Conservation (phyloP, 345 rosid species). For the Citrus medica region DNA sequence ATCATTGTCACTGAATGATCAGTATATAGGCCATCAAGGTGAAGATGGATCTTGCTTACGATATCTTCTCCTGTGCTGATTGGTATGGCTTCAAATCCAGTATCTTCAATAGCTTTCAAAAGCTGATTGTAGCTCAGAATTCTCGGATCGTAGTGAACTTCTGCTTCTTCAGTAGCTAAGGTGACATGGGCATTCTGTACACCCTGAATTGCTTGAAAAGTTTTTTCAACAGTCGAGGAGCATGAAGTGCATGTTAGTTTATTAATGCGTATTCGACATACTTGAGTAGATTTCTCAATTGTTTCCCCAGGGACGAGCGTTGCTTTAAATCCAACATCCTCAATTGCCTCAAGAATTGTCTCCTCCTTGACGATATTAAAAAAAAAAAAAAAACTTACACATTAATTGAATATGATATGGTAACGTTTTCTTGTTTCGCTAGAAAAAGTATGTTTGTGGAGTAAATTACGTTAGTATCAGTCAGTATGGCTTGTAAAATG, state of each 20-base stretch:
- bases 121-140: conserved; percentile 35
- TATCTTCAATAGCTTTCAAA: conserved; percentile 45
- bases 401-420: neutral
- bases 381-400: neutral
- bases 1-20: conserved; percentile 45
- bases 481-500: too few species aligned
- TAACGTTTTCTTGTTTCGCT: too few species aligned
- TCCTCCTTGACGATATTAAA: conserved; percentile 46
- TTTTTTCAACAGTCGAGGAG: conserved; percentile 66
- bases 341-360: conserved; percentile 74
- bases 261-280: conserved; percentile 63
- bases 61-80: conserved; percentile 65
- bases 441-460: too few species aligned
- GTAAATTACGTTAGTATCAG: too few species aligned
- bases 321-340: conserved; percentile 82
- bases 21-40: conserved; percentile 59
- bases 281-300: conserved; percentile 48
- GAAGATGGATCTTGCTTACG: conserved; percentile 64
- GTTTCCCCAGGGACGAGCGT: conserved; percentile 46
- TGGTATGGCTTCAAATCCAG: conserved; percentile 71
- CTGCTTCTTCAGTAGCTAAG: conserved; percentile 88
- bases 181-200: conserved; percentile 78
- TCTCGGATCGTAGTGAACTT: conserved; percentile 61
- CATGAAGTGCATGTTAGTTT: conserved; percentile 90
- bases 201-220: conserved; percentile 54